Evolutionary conservation across 805 yeast species (phyloP).

Genomic region (Ogataea paraovalis): DNA sequence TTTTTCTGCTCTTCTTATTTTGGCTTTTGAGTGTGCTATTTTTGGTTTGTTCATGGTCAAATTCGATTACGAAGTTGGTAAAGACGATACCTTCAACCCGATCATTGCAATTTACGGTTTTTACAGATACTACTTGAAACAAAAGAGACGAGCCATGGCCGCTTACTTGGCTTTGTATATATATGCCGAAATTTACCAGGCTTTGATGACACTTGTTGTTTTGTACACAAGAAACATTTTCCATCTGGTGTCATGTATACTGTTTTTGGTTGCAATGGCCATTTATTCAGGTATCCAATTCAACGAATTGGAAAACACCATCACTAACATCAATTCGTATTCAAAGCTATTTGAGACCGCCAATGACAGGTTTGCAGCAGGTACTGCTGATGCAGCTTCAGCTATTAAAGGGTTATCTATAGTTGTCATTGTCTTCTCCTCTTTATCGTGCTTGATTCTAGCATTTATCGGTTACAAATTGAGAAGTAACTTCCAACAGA

Average conservation of each 20-base stretch:
- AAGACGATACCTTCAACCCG: slow-evolving; percentile 18
- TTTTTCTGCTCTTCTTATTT: slow-evolving; percentile 32
- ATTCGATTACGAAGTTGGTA: slow-evolving; percentile 18
- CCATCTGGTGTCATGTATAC: slow-evolving; percentile 30
- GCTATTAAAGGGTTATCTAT: slow-evolving; percentile 37
- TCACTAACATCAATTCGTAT: slow-evolving; percentile 17
- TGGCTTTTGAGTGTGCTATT: slow-evolving; percentile 36
- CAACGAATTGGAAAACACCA: slow-evolving; percentile 30
- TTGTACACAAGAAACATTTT: slow-evolving; percentile 35
- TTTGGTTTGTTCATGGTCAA: slow-evolving; percentile 38
- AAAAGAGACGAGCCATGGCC: slow-evolving; percentile 17
- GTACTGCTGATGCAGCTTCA: slow-evolving; percentile 19
- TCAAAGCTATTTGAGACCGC: slow-evolving; percentile 8
- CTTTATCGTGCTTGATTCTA: slow-evolving; percentile 33
- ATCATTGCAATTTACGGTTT: slow-evolving; percentile 21
- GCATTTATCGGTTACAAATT: slow-evolving; percentile 20
- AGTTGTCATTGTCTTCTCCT: slow-evolving; percentile 36
- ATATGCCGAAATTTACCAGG: slow-evolving; percentile 39
- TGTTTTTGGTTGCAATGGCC: slow-evolving; percentile 39
- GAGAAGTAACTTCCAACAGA: slow-evolving; percentile 14
- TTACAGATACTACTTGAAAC: slow-evolving; percentile 20
- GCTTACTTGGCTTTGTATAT: slow-evolving; percentile 41
- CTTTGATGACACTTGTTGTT: slow-evolving; percentile 35
- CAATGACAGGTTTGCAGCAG: slow-evolving; percentile 3
- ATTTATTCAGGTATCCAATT: slow-evolving; percentile 43